phyloP scores from a whole-genome alignment of 345 rosid species.

The Trapa incisa region DNA sequence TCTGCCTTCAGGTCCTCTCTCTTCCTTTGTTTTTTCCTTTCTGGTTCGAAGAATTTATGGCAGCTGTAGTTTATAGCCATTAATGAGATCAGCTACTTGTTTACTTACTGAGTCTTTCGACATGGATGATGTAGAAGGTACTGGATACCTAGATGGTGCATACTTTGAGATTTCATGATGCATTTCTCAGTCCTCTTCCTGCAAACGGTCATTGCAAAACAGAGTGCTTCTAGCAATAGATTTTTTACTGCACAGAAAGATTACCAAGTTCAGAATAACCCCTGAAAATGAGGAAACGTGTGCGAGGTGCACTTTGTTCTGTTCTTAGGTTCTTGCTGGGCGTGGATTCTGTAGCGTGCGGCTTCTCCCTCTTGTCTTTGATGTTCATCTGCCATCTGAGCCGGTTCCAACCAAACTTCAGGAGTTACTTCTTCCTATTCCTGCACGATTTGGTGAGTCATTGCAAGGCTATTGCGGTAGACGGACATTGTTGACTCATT shows the following conservation, averaged over 20 bases:
- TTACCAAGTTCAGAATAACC: not conserved
- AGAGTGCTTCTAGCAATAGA: not conserved
- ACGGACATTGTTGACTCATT: not conserved
- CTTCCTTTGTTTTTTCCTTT: not conserved
- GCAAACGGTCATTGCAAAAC: not conserved
- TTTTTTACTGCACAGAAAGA: not conserved
- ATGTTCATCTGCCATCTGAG: slow-evolving; percentile 13
- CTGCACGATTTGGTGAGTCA: slow-evolving; percentile 42
- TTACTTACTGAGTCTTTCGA: not conserved
- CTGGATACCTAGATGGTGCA: too few species aligned
- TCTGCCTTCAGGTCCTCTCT: slow-evolving; percentile 33
- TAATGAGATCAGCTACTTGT: not conserved
- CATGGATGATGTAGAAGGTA: too few species aligned
- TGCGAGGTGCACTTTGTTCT: not conserved
- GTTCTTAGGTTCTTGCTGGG: slow-evolving; percentile 36
- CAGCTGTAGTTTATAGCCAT: not conserved
- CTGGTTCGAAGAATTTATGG: not conserved
- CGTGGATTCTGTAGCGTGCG: slow-evolving; percentile 22
- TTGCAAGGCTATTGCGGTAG: not conserved
- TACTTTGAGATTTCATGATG: too few species aligned
- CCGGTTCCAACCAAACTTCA: slow-evolving; percentile 13
- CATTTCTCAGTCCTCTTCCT: not conserved
- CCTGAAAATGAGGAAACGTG: not conserved
- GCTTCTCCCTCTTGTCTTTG: slow-evolving; percentile 29
- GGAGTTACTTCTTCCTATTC: slow-evolving; percentile 21